Percentiles rank a stretch among this genome's conserved stretches.
These are phyloP conservation scores for Backusella macrospora DNA, from an alignment of 192 early-diverging fungal species.

Conservation along the genomic window DNA sequence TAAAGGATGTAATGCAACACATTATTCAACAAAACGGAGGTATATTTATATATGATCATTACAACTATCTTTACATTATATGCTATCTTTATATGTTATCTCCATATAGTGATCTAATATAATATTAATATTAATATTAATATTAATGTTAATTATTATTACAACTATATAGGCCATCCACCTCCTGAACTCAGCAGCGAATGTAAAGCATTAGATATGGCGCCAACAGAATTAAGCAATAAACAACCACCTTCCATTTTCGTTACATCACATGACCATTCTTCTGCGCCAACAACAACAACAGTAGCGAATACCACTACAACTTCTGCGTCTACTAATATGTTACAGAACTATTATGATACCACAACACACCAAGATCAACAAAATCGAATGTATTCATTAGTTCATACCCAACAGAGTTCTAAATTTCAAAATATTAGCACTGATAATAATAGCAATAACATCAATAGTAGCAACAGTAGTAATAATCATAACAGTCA, in stretches of 20 bases:
- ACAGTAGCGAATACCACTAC: neutral
- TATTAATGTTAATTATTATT: neutral
- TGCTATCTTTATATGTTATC: neutral
- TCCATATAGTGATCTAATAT: neutral
- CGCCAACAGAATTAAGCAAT: neutral
- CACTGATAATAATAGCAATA: slow-evolving; percentile 3
- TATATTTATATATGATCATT: neutral
- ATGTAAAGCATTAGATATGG: neutral
- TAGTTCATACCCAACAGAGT: slow-evolving; percentile 7
- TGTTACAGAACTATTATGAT: slow-evolving; percentile 7
- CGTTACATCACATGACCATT: slow-evolving; percentile 30
- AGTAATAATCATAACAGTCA: neutral
- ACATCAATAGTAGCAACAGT: neutral
- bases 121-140: neutral
- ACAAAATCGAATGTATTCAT: neutral
- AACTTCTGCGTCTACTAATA: neutral
- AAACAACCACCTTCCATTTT: slow-evolving; percentile 31
- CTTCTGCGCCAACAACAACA: neutral
- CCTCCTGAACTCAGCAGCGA: slow-evolving; percentile 22
- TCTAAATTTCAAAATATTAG: slow-evolving; percentile 6
- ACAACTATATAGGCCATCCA: slow-evolving; percentile 15
- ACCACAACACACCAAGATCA: neutral
- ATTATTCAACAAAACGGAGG: slow-evolving; percentile 50
- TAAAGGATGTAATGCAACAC: slow-evolving; percentile 68
- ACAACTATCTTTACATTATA: neutral